Evolutionary conservation across 2,329 filamentous ascomycete species (phyloP).

Genomic region (Fonsecaea pedrosoi): DNA sequence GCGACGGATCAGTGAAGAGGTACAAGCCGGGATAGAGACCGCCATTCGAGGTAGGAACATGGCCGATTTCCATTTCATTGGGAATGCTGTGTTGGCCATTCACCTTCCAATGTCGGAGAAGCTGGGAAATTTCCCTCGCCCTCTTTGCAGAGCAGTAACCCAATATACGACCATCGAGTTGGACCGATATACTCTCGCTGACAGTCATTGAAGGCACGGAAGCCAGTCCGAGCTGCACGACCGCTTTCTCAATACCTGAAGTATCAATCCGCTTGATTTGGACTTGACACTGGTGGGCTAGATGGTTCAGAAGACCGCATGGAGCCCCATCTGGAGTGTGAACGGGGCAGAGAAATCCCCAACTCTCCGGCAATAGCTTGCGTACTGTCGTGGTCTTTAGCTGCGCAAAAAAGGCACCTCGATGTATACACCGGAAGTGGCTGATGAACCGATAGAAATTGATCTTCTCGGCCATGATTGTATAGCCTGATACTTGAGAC

Average conservation of each 20-base stretch:
- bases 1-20: constrained; percentile 82
- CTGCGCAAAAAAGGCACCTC: constrained; percentile 98
- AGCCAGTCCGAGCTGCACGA: constrained; percentile 80
- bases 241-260: constrained; percentile 74
- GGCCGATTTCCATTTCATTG: constrained; percentile 85
- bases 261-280: constrained; percentile 77
- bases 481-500: constrained; percentile 93
- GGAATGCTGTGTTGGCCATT: constrained; percentile 82
- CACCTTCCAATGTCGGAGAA: constrained; percentile 93
- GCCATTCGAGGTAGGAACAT: constrained; percentile 82
- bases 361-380: constrained; percentile 93
- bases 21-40: constrained; percentile 97
- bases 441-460: constrained; percentile 99
- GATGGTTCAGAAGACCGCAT: constrained; percentile 91
- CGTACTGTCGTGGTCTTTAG: constrained; percentile 96
- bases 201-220: constrained; percentile 77
- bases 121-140: constrained; percentile 81
- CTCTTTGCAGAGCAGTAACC: constrained; percentile 89
- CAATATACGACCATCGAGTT: constrained; percentile 86
- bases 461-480: constrained; percentile 96
- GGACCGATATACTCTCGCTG: constrained; percentile 83
- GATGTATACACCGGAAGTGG: constrained; percentile 98
- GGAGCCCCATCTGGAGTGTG: constrained; percentile 96
- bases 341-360: constrained; percentile 96
- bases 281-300: constrained; percentile 93